These are phyloP conservation scores for Ehretia macrophylla DNA, from an alignment of 257 asterid species.

Conservation along the genomic window DNA sequence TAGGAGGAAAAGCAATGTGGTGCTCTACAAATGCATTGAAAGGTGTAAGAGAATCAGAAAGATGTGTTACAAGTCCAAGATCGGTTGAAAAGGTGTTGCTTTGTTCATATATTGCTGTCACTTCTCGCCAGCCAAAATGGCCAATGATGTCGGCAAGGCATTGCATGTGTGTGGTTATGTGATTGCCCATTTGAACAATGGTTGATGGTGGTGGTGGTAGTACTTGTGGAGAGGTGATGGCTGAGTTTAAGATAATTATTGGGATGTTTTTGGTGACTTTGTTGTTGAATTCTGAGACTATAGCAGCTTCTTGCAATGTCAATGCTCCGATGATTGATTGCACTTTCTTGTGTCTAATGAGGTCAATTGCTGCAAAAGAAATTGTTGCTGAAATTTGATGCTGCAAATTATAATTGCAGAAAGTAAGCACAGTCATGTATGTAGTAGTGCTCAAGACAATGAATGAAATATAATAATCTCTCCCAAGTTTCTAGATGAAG, in stretches of 20 bases:
- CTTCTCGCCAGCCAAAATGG: slow-evolving; percentile 49
- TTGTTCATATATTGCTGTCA: slow-evolving; percentile 35
- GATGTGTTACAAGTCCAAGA: slow-evolving; percentile 21
- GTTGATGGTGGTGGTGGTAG: slow-evolving; percentile 2
- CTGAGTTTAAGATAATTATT: slow-evolving; percentile 31
- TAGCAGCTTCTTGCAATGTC: slow-evolving; percentile 40
- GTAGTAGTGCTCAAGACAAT: too few relatives aligned
- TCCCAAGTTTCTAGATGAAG: too few relatives aligned
- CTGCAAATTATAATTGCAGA: too few relatives aligned
- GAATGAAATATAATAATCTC: too few relatives aligned
- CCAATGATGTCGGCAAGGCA: slow-evolving; percentile 43
- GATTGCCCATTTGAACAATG: slow-evolving; percentile 21
- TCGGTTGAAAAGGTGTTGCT: slow-evolving; percentile 25
- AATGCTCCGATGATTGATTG: slow-evolving; percentile 40
- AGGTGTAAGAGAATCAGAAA: slow-evolving; percentile 37
- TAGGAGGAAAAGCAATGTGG: slow-evolving; percentile 27
- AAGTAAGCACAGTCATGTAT: too few relatives aligned
- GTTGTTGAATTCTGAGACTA: slow-evolving; percentile 29
- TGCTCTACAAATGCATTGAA: slow-evolving; percentile 28
- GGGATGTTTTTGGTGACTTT: slow-evolving; percentile 17
- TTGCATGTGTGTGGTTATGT: slow-evolving; percentile 26
- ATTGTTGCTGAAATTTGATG: not conserved
- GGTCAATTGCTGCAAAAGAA: slow-evolving; percentile 30
- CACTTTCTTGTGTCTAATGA: slow-evolving; percentile 26
- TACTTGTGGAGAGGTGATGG: slow-evolving; percentile 23